These are phyloP conservation scores for Volvox africanus DNA, from an alignment of 139 green algal genomes.

Conservation along the genomic window DNA sequence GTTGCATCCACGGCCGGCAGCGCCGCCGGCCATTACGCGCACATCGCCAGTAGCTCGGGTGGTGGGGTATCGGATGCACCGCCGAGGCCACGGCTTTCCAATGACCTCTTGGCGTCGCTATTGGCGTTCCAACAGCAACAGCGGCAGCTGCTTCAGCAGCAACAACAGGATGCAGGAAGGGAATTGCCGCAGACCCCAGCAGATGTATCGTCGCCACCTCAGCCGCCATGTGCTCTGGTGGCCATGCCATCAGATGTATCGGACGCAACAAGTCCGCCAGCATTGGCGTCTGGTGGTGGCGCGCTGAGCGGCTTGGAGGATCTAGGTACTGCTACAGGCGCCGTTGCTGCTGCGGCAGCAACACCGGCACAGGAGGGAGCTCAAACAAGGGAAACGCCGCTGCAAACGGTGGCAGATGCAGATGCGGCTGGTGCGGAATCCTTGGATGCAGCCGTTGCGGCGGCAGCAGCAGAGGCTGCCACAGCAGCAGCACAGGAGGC, in stretches of 20 bases:
- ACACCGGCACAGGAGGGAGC: not conserved
- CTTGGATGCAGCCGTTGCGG: not conserved
- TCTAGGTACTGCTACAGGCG: not conserved
- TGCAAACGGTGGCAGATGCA: not conserved
- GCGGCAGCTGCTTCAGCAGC: not conserved
- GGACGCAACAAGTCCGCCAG: slow-evolving; percentile 28
- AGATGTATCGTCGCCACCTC: not conserved
- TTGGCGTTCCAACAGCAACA: slow-evolving; percentile 38
- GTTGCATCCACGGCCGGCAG: not conserved
- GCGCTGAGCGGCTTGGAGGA: no score
- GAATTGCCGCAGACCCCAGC: not conserved
- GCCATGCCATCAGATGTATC: slow-evolving; percentile 16
- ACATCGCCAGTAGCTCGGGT: not conserved
- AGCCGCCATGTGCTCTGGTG: not conserved
- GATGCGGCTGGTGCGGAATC: not conserved
- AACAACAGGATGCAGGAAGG: not conserved
- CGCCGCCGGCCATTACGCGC: not conserved
- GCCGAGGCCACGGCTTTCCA: not conserved
- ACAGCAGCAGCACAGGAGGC: not conserved
- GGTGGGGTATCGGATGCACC: not conserved
- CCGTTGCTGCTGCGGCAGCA: not conserved
- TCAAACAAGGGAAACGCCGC: not conserved
- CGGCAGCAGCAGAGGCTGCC: not conserved
- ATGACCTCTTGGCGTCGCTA: slow-evolving; percentile 56
- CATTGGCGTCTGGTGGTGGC: not conserved